A percentile compares a stretch with the other conserved stretches of the same genome.
phyloP scores from a whole-genome alignment of 371 early-diverging fungal species.

The Apophysomyces trapeziformis region DNA sequence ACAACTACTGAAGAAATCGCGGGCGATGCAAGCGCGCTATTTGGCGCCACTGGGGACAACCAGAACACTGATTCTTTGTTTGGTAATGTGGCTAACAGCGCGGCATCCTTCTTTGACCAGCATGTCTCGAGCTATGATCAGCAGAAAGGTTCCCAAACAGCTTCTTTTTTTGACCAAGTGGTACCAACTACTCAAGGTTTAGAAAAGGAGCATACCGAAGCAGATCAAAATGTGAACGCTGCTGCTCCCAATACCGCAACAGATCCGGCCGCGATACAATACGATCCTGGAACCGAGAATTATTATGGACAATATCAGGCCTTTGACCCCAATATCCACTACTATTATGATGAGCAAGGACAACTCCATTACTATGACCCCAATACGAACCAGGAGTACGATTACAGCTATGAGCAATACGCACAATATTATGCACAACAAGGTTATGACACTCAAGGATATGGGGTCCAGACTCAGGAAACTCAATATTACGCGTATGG shows the following conservation, averaged over 20 bases:
- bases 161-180: not conserved
- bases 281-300: not conserved
- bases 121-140: not conserved
- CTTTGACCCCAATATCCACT: slow-evolving; percentile 43
- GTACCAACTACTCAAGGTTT: not conserved
- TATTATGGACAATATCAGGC: slow-evolving; percentile 21
- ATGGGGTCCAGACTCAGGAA: slow-evolving; percentile 3
- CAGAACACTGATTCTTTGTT: not conserved
- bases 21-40: slow-evolving; percentile 38
- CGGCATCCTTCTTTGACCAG: slow-evolving; percentile 3
- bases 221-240: not conserved
- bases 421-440: slow-evolving; percentile 31
- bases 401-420: slow-evolving; percentile 33
- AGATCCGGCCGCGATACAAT: slow-evolving; percentile 4
- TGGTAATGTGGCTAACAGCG: not conserved
- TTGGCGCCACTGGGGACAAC: slow-evolving; percentile 15
- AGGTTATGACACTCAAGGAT: slow-evolving; percentile 21
- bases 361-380: slow-evolving; percentile 45
- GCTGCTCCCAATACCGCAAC: slow-evolving; percentile 7
- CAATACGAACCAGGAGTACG: slow-evolving; percentile 41
- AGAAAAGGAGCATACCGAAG: not conserved
- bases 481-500: not conserved
- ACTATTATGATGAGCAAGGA: slow-evolving; percentile 44
- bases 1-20: slow-evolving; percentile 4
- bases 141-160: not conserved